Evolutionary conservation across 2,329 filamentous ascomycete genomes (phyloP), one percentile per base, ranked within the genome.

Genomic region (Pseudogymnoascus sp.): DNA sequence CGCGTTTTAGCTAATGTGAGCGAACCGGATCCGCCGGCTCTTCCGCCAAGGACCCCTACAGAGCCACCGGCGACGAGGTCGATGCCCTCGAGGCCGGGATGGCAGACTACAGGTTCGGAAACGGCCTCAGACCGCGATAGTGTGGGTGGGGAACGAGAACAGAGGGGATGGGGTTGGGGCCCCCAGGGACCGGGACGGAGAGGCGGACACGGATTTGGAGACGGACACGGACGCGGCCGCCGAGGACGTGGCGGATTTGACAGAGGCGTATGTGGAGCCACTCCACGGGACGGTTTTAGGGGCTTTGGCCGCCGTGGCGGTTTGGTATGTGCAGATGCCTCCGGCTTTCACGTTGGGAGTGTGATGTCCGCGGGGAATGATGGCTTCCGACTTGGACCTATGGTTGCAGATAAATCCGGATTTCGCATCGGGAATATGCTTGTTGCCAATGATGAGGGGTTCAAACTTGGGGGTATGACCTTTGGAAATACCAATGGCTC

Each of bases 361-460:
- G 51, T 57, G 51, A 57, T 57, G 51, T 57, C 51, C 3, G 51
- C 51, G 6, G 51, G 51, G 25, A 19, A 57, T 8, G 28, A 57
- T 13, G 64, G 65, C 3, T 69, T 70, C 41, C 67, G 66, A 54
- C 65, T 70, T 65, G 69, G 68, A 1, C 63, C 67, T 16, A 69
- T 71, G 6, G 68, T 70, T 61, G 70, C 71, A 31, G 67, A 71
- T 61, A 65, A 62, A 21, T 65, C 67, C 2, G 69, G 66, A 31
- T 65, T 68, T 34, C 63, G 65, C 14, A 64, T 71, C 25, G 66
- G 66, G 10, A 68, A 67, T 54, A 63, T 69, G 62, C 34, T 71
- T 16, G 72, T 79, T 1, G 75, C 79, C 37, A 77, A 81, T 66
- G 73, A 72, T 14, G 73, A 73, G 28, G 79, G 78, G 4, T 75